phyloP scores from a whole-genome alignment of 495 filamentous ascomycete genomes.

The Rhizodiscina lignyota region DNA sequence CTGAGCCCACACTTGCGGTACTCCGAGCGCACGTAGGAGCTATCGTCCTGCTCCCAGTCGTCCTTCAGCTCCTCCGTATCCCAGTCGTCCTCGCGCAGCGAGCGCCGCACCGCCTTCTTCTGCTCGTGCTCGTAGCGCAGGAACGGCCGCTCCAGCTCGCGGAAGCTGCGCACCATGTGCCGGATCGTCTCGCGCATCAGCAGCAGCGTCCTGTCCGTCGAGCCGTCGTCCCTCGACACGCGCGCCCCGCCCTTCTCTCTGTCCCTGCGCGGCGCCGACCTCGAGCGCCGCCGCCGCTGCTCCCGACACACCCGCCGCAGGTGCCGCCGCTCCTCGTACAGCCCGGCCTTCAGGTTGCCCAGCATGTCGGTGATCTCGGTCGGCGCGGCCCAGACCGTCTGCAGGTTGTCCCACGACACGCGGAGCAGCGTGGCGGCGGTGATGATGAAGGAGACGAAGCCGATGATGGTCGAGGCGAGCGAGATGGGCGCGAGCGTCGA shows the following conservation, averaged over 20 bases:
- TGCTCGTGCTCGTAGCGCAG: conserved; percentile 6
- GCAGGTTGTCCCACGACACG: conserved; percentile 14
- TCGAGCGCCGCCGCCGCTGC: neutral
- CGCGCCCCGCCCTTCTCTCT: conserved; percentile 1
- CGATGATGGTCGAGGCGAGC: conserved; percentile 11
- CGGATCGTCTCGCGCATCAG: conserved; percentile 9
- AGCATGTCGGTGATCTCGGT: conserved; percentile 13
- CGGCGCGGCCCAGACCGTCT: conserved; percentile 10
- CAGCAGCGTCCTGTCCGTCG: conserved; percentile 4
- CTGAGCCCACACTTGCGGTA: conserved; percentile 8
- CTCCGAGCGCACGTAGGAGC: conserved; percentile 4
- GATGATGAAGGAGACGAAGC: conserved; percentile 17
- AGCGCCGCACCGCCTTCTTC: conserved; percentile 5
- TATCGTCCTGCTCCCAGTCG: conserved; percentile 2
- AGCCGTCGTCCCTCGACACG: neutral
- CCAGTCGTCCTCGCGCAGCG: conserved; percentile 2
- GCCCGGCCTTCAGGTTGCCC: conserved; percentile 14
- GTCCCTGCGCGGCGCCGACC: conserved; percentile 1
- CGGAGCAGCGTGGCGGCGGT: conserved; percentile 15
- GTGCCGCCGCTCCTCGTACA: conserved; percentile 15
- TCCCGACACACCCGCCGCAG: conserved; percentile 5
- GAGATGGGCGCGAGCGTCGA: conserved; percentile 10
- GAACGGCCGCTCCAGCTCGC: conserved; percentile 14
- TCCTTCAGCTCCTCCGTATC: conserved; percentile 1
- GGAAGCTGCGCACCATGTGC: conserved; percentile 11